Evolutionary conservation across 108 stramenopile species (phyloP).

Genomic region (Skeletonema grethae): DNA sequence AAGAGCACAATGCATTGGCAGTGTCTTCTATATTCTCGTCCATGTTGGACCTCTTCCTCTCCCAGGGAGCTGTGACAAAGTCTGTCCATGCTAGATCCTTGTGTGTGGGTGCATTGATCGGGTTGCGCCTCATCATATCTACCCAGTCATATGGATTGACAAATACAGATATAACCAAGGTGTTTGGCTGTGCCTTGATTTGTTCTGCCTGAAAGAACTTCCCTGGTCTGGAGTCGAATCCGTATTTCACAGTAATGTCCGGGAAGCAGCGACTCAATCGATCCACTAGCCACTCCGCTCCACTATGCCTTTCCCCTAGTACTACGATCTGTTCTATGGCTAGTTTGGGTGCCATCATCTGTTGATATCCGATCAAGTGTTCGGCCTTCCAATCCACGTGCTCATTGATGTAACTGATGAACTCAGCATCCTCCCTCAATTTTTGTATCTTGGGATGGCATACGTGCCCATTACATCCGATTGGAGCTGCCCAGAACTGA

Average conservation of each 20-base stretch:
- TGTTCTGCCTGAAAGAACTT: constrained; percentile 58
- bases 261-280: constrained; percentile 54
- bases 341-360: constrained; percentile 26
- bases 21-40: constrained; percentile 40
- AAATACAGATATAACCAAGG: constrained; percentile 48
- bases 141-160: constrained; percentile 61
- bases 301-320: constrained; percentile 60
- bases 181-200: background rate
- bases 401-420: constrained; percentile 51
- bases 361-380: constrained; percentile 46
- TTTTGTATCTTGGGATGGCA: constrained; percentile 23
- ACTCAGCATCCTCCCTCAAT: constrained; percentile 46
- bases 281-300: constrained; percentile 52
- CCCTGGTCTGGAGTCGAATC: constrained; percentile 41
- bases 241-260: constrained; percentile 22
- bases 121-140: constrained; percentile 57
- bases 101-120: constrained; percentile 58
- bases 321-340: constrained; percentile 47
- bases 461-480: constrained; percentile 38
- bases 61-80: constrained; percentile 57
- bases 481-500: constrained; percentile 48
- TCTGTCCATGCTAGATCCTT: constrained; percentile 47
- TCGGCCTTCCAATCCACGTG: constrained; percentile 65
- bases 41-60: constrained; percentile 45
- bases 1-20: constrained; percentile 37